Base-by-base conservation (phyloP, 163 green algal genomes). In the Scenedesmus sp. region DNA sequence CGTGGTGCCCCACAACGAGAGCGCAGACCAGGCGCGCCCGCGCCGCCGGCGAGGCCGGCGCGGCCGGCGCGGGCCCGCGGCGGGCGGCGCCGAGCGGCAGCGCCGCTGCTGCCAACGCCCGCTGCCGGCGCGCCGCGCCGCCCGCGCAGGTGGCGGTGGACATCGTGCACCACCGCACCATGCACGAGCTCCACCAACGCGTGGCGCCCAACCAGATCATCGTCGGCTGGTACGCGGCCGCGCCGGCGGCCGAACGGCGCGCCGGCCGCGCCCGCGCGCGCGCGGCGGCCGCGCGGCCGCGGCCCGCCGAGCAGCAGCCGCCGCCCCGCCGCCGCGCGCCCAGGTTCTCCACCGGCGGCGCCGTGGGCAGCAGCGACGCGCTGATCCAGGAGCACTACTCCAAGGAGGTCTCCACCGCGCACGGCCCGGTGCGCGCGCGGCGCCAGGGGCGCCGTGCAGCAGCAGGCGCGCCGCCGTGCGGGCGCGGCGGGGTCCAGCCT, bases 171-270 rank as follows among this genome's bases (percentile, higher is more conserved):
- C 95, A 99, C 83, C 93, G 91, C 44, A 98, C 94, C 3, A 95
- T 99, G 91, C 87, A 95, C n/a, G 90, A 95, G n/a, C 87, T 99
- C 42, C 94, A 98, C 70, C 90, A 95, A 34, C 91, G 89, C 47
- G 95, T 99, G 24, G 92, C 93, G 63, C 85, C 88, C n/a, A 91
- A 89, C 26, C 95, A 99, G 69, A 67, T 81, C 18, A 91, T 99
- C 24, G 91, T 99, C 0, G 96, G 96, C 62, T 99, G 96, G 96
- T 98, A n/a, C n/a, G n/a, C n/a, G n/a, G n/a, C n/a, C n/a, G n/a
- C n/a, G n/a, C n/a, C n/a, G n/a, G n/a, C n/a, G n/a, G n/a, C n/a
- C n/a, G n/a, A n/a, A n/a, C n/a, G n/a, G n/a, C n/a, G n/a, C n/a
- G n/a, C n/a, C n/a, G n/a, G n/a, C n/a, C n/a, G n/a, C n/a, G n/a